Conservation (phyloP, 2,329 filamentous ascomycete genomes). For the Dothideomycetes sp. region DNA sequence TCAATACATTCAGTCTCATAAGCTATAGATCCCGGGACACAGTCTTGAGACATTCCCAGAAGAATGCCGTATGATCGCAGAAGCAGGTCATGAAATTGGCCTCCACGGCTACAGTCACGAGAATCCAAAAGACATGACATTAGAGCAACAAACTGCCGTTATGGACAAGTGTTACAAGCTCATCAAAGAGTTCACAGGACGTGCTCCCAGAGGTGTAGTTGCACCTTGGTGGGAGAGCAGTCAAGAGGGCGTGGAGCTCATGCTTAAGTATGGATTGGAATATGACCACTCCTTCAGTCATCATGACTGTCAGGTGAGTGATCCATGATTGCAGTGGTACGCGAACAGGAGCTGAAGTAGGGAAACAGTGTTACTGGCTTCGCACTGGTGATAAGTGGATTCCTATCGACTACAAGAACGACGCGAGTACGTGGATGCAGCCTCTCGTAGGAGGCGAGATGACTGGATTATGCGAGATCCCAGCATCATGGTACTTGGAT, state of each 20-base stretch:
- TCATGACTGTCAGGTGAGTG: slow-evolving; percentile 41
- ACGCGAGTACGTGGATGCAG: slow-evolving; percentile 56
- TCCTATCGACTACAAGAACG: slow-evolving; percentile 55
- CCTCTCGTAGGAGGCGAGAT: slow-evolving; percentile 47
- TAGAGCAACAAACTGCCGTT: slow-evolving; percentile 66
- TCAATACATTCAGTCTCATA: background rate
- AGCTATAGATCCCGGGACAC: slow-evolving; percentile 43
- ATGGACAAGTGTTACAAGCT: slow-evolving; percentile 63
- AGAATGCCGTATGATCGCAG: slow-evolving; percentile 50
- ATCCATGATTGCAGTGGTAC: background rate
- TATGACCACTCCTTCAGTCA: slow-evolving; percentile 60
- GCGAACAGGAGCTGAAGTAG: background rate
- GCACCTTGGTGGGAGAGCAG: slow-evolving; percentile 69
- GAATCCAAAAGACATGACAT: slow-evolving; percentile 59
- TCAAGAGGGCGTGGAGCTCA: slow-evolving; percentile 53
- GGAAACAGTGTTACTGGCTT: slow-evolving; percentile 47
- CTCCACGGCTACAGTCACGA: slow-evolving; percentile 67
- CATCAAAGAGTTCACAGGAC: slow-evolving; percentile 59
- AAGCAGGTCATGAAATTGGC: slow-evolving; percentile 55
- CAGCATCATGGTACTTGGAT: slow-evolving; percentile 29
- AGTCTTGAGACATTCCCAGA: slow-evolving; percentile 56
- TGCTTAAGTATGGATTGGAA: slow-evolving; percentile 56
- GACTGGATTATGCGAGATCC: slow-evolving; percentile 56
- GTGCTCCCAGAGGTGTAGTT: slow-evolving; percentile 60
- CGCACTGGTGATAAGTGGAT: slow-evolving; percentile 55